Conservation (phyloP, 2,329 filamentous ascomycete genomes). For the Grosmannia huntii region DNA sequence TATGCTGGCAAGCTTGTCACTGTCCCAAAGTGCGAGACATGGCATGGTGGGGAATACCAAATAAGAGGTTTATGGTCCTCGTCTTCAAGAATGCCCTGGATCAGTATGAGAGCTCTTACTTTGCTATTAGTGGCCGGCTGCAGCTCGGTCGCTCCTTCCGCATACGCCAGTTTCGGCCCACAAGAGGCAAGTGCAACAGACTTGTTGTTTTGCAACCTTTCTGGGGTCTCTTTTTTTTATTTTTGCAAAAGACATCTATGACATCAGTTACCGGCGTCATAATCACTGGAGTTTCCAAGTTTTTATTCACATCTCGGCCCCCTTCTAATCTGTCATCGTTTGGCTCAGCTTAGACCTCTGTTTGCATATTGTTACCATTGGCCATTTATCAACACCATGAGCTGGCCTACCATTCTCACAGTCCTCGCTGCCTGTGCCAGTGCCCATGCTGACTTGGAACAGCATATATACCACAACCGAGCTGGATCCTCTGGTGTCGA, state of each 20-base stretch:
- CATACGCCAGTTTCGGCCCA: not conserved
- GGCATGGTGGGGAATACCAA: not conserved
- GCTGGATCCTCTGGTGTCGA: slow-evolving; percentile 3
- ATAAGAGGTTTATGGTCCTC: not conserved
- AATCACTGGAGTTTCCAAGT: not conserved
- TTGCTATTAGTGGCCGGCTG: not conserved
- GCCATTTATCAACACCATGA: not conserved
- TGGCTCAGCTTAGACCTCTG: not conserved
- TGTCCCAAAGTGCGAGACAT: not conserved
- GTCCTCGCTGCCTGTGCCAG: not conserved
- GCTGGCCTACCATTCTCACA: not conserved
- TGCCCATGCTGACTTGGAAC: slow-evolving; percentile 12
- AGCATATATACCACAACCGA: slow-evolving; percentile 5
- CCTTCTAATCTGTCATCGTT: not conserved
- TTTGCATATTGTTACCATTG: not conserved
- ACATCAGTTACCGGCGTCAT: not conserved
- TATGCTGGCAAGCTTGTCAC: not conserved
- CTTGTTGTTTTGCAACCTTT: not conserved
- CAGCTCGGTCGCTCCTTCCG: slow-evolving; percentile 3
- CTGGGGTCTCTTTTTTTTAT: not conserved
- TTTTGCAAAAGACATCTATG: not conserved
- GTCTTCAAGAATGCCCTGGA: not conserved
- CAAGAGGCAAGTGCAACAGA: slow-evolving; percentile 3
- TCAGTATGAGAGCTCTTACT: slow-evolving; percentile 4
- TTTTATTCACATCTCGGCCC: not conserved